Evolutionary conservation across 805 yeast species (phyloP).

Genomic region (Metschnikowia matae): DNA sequence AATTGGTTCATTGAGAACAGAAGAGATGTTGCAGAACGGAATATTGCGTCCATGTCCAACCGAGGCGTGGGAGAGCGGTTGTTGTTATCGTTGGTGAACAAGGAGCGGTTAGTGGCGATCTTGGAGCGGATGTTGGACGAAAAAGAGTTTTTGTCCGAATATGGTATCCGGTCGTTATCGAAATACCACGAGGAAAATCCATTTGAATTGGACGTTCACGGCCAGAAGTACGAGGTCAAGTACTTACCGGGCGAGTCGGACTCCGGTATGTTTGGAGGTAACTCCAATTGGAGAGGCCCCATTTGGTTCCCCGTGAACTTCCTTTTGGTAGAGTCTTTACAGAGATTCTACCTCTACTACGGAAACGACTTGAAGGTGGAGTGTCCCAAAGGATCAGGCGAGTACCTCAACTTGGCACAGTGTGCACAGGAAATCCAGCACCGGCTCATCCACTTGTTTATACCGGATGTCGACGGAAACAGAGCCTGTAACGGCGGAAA

Average conservation of each 20-base stretch:
- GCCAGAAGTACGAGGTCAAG: slow-evolving; percentile 62
- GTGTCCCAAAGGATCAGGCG: slow-evolving; percentile 84
- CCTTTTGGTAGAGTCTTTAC: slow-evolving; percentile 78
- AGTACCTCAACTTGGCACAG: slow-evolving; percentile 71
- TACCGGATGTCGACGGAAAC: slow-evolving; percentile 59
- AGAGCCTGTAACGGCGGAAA: slow-evolving; percentile 79
- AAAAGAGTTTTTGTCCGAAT: slow-evolving; percentile 75
- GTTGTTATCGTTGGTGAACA: slow-evolving; percentile 72
- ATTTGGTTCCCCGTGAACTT: slow-evolving; percentile 95
- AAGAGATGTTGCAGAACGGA: slow-evolving; percentile 66
- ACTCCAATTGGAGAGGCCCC: slow-evolving; percentile 96
- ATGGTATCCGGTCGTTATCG: slow-evolving; percentile 85
- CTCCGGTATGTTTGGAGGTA: slow-evolving; percentile 93
- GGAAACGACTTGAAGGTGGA: slow-evolving; percentile 83
- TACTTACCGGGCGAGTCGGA: slow-evolving; percentile 88
- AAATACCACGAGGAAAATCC: slow-evolving; percentile 83
- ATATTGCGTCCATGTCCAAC: slow-evolving; percentile 77
- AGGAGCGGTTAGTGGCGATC: slow-evolving; percentile 72
- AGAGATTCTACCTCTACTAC: slow-evolving; percentile 81
- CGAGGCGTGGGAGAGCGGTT: slow-evolving; percentile 82
- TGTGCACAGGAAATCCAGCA: slow-evolving; percentile 89
- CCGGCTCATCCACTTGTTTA: slow-evolving; percentile 71
- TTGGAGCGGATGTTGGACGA: slow-evolving; percentile 81
- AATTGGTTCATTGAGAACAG: slow-evolving; percentile 79
- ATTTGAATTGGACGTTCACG: slow-evolving; percentile 77